Evolutionary conservation across 345 rosid genomes (phyloP), one percentile per base, ranked within the genome.

Genomic region (Diplotaxis tenuifolia): DNA sequence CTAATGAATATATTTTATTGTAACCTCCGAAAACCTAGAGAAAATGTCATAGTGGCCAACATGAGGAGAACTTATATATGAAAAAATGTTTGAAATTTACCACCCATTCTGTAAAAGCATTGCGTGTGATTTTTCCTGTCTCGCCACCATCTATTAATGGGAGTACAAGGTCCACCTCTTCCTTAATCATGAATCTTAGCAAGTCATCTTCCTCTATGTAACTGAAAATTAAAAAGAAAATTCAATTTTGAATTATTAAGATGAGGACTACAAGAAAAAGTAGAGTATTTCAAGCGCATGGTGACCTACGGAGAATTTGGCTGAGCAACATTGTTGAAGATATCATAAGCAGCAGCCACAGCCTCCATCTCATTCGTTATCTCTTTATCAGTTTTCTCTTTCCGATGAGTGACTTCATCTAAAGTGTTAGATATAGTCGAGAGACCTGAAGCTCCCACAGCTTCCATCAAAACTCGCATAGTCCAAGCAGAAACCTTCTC

Each of bases 401-500:
- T 79, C 20, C 15, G 79, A 23, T 68, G 22, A 20, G 1, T 68
- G 4, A 2, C 11, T 34, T 58, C 92, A 56, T 90, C 91, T 38
- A 93, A 59, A 4, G 92, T 60, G 52, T 84, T 78, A 1, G 98
- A 93, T 72, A 93, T 84, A 21, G 94, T 87, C 1, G 90, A 81
- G 38, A 91, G 83, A 56, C 91, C 86, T 0, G 97, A 86, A 67
- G 71, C 82, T 62, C 84, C 87, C 28, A 91, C 85, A 0, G 92
- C 86, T 62, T 93, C 96, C 7, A 88, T 81, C 83, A 93, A 78
- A 57, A 84, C 85, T 81, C 93, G 83, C 97, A 93, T 89, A 7
- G 93, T 89, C 98, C 91, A 91, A 72, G 96, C 81, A 0, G 98
- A 89, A 40, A 93, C 98, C 74, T 87, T 93, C 58, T 88, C 96